Base-by-base conservation (phyloP, 305 asterid genomes). In the Striga hermonthica region DNA sequence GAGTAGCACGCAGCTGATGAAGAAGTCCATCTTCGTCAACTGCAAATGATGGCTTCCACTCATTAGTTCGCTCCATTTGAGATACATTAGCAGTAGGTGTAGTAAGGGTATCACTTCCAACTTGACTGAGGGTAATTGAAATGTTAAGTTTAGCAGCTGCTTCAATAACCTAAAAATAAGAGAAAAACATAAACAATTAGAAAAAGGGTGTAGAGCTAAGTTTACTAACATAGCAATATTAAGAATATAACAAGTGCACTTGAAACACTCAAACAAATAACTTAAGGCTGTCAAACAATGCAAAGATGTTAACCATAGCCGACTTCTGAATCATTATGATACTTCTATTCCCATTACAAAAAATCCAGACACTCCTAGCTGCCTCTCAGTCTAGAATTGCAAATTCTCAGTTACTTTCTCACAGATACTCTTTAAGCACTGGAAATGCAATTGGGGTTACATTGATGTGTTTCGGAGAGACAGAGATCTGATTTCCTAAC, bases 1-100 rank as follows among this genome's bases (percentile, higher is more conserved):
- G 87, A 70, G 79, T 82, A 49, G 87, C 81, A 34, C 91, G 92
- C 64, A 89, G 79, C 76, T 89, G 98, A 67, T 86, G 88, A 72
- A 92, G 95, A 77, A 84, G 77, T 67, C 87, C 96, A 13, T 87
- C 97, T 81, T 92, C 97, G 35, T 92, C 98, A 67, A 84, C 82
- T 60, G 95, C 74, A 75, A 80, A 83, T 75, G 97, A 78, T 35
- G 96, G 95, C 75, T 86, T 84, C 97, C 98, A 92, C 52, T 86
- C 95, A 63, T 69, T 77, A 65, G 77, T 76, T 68, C 80, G 76
- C 80, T 80, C 94, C 45, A 78, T 76, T 11, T 94, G 81, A 75
- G 95, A 86, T 39, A 67, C 77, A 67, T 73, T 64, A 64, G 86
- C 76, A 65, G 75, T 48, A 63, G 83, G 84, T 10, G 74, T 65